A percentile compares a stretch with the other conserved stretches of the same genome.
phyloP scores from a whole-genome alignment of 106 monocot genomes.

The Platanthera guangdongensis region DNA sequence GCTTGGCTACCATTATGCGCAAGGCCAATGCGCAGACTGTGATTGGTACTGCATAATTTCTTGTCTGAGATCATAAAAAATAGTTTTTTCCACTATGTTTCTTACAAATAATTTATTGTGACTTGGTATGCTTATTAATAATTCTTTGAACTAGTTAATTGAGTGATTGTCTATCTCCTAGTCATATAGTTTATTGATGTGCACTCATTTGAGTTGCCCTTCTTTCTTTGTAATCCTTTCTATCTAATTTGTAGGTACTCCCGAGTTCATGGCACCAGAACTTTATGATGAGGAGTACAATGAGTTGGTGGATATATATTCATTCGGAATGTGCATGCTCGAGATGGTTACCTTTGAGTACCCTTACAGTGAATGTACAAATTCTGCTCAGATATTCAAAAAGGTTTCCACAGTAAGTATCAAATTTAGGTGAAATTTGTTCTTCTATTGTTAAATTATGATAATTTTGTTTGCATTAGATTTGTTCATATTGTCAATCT shows the following conservation, averaged over 20 bases:
- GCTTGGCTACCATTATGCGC: constrained; percentile 56
- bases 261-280: constrained; percentile 55
- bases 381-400: constrained; percentile 54
- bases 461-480: not conserved
- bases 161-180: not conserved
- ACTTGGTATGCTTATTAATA: not conserved
- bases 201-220: constrained; percentile 46
- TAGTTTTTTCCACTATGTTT: not conserved
- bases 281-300: constrained; percentile 64
- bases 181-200: constrained; percentile 15
- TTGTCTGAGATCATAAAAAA: not conserved
- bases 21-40: constrained; percentile 35
- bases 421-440: not conserved
- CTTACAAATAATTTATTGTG: not conserved
- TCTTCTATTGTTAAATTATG: not conserved
- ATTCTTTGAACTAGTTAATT: not conserved
- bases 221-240: no score
- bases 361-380: constrained; percentile 64
- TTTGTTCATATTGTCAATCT: not conserved
- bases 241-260: not conserved
- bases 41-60: constrained; percentile 27
- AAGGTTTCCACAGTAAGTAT: constrained; percentile 52
- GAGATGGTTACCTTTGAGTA: constrained; percentile 72
- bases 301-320: constrained; percentile 73
- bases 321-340: constrained; percentile 80